Conservation (phyloP, 2,329 filamentous ascomycete species). For the Aspergillus sp. region DNA sequence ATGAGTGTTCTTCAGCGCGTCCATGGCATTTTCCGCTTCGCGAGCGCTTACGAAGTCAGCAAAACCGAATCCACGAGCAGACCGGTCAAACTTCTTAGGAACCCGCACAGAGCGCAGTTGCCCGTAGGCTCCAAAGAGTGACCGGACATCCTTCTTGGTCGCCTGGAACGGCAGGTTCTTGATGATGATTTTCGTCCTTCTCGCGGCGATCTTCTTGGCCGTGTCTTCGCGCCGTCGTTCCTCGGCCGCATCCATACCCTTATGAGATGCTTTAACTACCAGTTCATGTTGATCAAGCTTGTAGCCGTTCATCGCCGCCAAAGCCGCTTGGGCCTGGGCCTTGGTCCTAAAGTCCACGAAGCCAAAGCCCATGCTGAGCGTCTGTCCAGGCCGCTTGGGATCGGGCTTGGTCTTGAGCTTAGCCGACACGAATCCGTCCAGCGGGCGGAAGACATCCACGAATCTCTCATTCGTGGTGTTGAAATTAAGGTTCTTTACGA, state of each 20-base stretch:
- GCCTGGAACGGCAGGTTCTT: slow-evolving; percentile 98
- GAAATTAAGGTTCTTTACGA: slow-evolving; percentile 93
- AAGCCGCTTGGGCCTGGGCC: slow-evolving; percentile 73
- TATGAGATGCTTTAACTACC: slow-evolving; percentile 82
- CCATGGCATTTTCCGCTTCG: slow-evolving; percentile 88
- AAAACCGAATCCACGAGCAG: slow-evolving; percentile 91
- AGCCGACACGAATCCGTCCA: slow-evolving; percentile 86
- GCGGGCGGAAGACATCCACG: slow-evolving; percentile 71
- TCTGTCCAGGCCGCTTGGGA: slow-evolving; percentile 82
- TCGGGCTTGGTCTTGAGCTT: slow-evolving; percentile 91
- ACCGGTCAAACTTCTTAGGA: slow-evolving; percentile 90
- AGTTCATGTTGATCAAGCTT: slow-evolving; percentile 85
- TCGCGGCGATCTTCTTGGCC: slow-evolving; percentile 73
- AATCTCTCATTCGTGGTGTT: slow-evolving; percentile 75
- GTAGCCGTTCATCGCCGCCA: slow-evolving; percentile 83
- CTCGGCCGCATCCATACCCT: slow-evolving; percentile 81
- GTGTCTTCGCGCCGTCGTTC: slow-evolving; percentile 79
- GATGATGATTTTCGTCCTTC: slow-evolving; percentile 89
- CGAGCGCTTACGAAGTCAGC: slow-evolving; percentile 89
- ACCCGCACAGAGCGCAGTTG: slow-evolving; percentile 89
- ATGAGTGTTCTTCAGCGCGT: slow-evolving; percentile 88
- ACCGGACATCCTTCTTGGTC: slow-evolving; percentile 85
- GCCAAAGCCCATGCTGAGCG: slow-evolving; percentile 95
- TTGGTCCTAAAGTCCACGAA: slow-evolving; percentile 86
- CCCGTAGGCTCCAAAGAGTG: slow-evolving; percentile 85